Evolutionary conservation across 805 yeast species (phyloP).

Genomic region (Saturnispora diversa): DNA sequence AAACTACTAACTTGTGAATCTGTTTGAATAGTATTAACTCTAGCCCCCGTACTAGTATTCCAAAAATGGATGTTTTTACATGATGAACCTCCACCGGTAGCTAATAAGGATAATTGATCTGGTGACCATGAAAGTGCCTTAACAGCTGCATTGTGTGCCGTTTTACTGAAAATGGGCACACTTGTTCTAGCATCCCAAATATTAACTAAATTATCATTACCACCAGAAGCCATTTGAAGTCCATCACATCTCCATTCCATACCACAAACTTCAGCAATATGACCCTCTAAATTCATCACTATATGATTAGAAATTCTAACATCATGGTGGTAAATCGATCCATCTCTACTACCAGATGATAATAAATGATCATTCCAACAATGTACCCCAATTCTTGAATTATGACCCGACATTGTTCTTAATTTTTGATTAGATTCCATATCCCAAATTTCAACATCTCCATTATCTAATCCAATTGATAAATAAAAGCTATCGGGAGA

Average conservation of each 20-base stretch:
- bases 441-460: slow-evolving; percentile 89
- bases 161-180: slow-evolving; percentile 65
- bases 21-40: slow-evolving; percentile 79
- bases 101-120: slow-evolving; percentile 66
- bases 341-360: slow-evolving; percentile 82
- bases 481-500: slow-evolving; percentile 83
- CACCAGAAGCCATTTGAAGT: slow-evolving; percentile 79
- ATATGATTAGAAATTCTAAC: slow-evolving; percentile 79
- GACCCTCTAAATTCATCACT: slow-evolving; percentile 51
- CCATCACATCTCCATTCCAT: slow-evolving; percentile 82
- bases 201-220: slow-evolving; percentile 87
- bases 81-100: slow-evolving; percentile 96
- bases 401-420: slow-evolving; percentile 69
- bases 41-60: slow-evolving; percentile 87
- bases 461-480: slow-evolving; percentile 77
- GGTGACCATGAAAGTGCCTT: slow-evolving; percentile 96
- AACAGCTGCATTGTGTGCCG: slow-evolving; percentile 86
- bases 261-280: slow-evolving; percentile 89
- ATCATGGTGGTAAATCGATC: slow-evolving; percentile 80
- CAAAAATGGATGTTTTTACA: slow-evolving; percentile 88
- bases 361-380: slow-evolving; percentile 77
- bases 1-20: slow-evolving; percentile 93
- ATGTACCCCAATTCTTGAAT: slow-evolving; percentile 74
- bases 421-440: slow-evolving; percentile 65
- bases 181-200: slow-evolving; percentile 81